Evolutionary conservation across 164 flowering plant genomes (phyloP), one percentile per base, ranked within the genome.

Genomic region (Echeveria elegans): DNA sequence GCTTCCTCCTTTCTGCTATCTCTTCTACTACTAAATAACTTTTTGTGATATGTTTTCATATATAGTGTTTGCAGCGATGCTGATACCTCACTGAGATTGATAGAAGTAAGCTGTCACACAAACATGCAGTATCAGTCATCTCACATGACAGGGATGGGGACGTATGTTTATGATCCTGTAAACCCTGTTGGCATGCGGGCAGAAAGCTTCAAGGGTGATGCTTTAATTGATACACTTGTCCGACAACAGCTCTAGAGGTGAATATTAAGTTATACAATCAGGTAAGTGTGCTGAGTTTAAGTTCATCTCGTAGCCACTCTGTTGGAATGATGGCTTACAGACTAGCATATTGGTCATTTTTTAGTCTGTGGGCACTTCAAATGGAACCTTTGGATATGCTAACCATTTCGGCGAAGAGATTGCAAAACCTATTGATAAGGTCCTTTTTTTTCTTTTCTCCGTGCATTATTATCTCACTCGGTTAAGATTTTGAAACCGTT

Each of bases 181-280:
- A 89, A 85, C 71, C 98, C 82, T 65, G 78, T 86, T 67, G 73
- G 74, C 66, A 81, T 81, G 79, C 90, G 98, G 98, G 88, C 73
- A 7, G 86, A 86, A 36, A 76, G 77, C 68, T 88, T 82, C 72
- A 87, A 79, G 69, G 71, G 72, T 40, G 78, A 80, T 73, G 78
- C 75, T 65, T 82, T 72, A 67, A 75, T 72, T 30, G 81, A 72
- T 72, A 65, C 88, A 65, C 88, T 56, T 74, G 83, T 18, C 64
- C 77, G 32, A 71, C 87, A 34, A 53, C 81, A 15, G 65, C 84
- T 61, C 53, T 79, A 26, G 84, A 82, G 66, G 74, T 71, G 12
- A 86, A 85, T 15, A 29, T 75, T 6, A 85, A 85, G 68, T 67
- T 83, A 47, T 90, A 84, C 58, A 82, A 77, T 67, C 85, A 82